Base-by-base conservation (phyloP, 1,284 basidiomycete genomes). In the Phellopilus nigrolimitatus region DNA sequence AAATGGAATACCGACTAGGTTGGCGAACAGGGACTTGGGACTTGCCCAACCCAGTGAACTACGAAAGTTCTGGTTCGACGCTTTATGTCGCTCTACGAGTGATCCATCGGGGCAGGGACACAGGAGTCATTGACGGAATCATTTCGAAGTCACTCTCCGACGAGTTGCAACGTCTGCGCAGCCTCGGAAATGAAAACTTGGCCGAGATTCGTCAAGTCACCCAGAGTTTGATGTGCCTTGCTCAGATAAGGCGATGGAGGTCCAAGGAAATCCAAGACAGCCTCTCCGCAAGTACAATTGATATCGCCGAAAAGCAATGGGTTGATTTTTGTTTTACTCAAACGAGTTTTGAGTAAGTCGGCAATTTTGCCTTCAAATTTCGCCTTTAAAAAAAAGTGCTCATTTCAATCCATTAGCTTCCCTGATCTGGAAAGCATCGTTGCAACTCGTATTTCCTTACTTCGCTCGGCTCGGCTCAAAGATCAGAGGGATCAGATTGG, bases 21-120 rank as follows among this genome's bases (percentile, higher is more conserved):
- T 97, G 94, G 94, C 77, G 91, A 33, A 91, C 91, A 1, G 85
- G 88, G 51, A 84, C 83, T 1, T 98, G 95, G 95, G 93, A 98
- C 64, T 71, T 97, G 9, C 92, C 95, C 0, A 78, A 90, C 46
- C 69, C 70, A 12, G 58, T 68, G 8, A 66, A 66, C 2, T 64
- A 68, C 41, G 67, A 71, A 10, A 71, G 72, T 21, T 66, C 79
- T 4, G 80, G 78, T n/a, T 71, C 77, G 12, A 70, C 83, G 1
- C 68, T 97, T 2, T 97, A 95, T 66, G 71, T 77, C 21, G 84
- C 90, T 9, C 72, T 99, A 21, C 80, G 87, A 25, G 82, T 89
- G 0, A 71, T 91, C 9, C 80, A 93, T 59, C 76, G 87, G 4
- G 86, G 89, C 60, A 76, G 87, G 17, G 80, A 88, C 58, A 59